These are phyloP conservation scores for Geotrichum fermentans DNA, from an alignment of 1,139 yeast genomes.

Conservation along the genomic window DNA sequence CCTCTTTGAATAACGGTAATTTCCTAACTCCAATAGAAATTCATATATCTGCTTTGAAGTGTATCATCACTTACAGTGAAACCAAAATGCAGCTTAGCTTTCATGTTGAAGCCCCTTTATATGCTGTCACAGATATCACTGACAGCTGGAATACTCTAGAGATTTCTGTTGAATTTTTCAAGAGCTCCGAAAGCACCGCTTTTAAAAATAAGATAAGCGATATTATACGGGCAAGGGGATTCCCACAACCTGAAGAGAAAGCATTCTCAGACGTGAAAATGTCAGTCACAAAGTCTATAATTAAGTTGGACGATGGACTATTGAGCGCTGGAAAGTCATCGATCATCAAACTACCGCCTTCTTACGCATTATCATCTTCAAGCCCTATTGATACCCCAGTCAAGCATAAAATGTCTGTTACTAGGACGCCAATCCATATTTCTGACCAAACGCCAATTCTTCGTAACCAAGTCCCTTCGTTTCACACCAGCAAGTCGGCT, in stretches of 20 bases:
- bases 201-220: background rate
- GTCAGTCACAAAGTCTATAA: constrained; percentile 12
- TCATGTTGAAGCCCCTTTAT: constrained; percentile 11
- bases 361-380: background rate
- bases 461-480: constrained; percentile 7
- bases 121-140: constrained; percentile 11
- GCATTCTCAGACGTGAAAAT: constrained; percentile 11
- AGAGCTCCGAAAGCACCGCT: background rate
- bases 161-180: constrained; percentile 10
- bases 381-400: constrained; percentile 1
- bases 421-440: constrained; percentile 7
- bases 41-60: constrained; percentile 14
- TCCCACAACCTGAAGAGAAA: constrained; percentile 13
- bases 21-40: constrained; percentile 13
- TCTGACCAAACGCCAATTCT: background rate
- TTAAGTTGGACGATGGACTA: constrained; percentile 2
- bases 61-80: background rate
- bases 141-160: constrained; percentile 7
- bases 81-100: constrained; percentile 11
- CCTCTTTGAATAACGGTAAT: constrained; percentile 2
- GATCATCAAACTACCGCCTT: background rate
- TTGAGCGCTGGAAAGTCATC: background rate
- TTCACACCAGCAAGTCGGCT: constrained; percentile 1
- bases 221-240: constrained; percentile 10
- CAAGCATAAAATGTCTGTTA: constrained; percentile 8